Evolutionary conservation across 2,329 filamentous ascomycete species (phyloP).

Genomic region (Sarocladium brachiariae): DNA sequence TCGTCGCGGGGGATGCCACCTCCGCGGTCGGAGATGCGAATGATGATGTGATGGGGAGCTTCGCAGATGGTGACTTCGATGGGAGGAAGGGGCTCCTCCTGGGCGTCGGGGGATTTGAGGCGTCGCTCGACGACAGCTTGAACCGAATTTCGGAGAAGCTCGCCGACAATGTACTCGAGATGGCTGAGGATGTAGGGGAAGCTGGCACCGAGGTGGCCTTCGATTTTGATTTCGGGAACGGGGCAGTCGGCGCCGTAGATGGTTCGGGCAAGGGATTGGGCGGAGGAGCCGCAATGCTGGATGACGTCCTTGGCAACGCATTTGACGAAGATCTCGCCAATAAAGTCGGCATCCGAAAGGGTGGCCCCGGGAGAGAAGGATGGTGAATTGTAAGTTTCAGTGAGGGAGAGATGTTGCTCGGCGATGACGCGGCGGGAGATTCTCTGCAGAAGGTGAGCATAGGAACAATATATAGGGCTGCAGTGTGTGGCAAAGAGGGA

Average conservation of each 20-base stretch:
- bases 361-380: conserved; percentile 82
- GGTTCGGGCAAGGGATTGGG: conserved; percentile 65
- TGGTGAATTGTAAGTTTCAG: conserved; percentile 85
- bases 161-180: conserved; percentile 93
- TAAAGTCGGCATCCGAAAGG: conserved; percentile 69
- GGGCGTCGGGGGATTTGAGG: conserved; percentile 29
- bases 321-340: conserved; percentile 90
- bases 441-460: conserved; percentile 49
- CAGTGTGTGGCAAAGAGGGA: no score
- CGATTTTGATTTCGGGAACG: conserved; percentile 75
- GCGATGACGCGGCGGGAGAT: conserved; percentile 96
- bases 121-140: conserved; percentile 82
- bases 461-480: background rate
- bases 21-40: conserved; percentile 90
- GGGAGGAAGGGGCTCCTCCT: conserved; percentile 49
- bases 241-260: conserved; percentile 65
- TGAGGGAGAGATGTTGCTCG: conserved; percentile 91
- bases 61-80: conserved; percentile 95
- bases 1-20: conserved; percentile 83
- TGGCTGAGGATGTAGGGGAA: conserved; percentile 97
- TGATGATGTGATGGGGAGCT: conserved; percentile 88
- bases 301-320: conserved; percentile 89
- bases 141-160: conserved; percentile 89
- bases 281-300: conserved; percentile 70
- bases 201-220: conserved; percentile 79